Conservation (phyloP, 2,329 filamentous ascomycete genomes). For the Talaromyces sp. region DNA sequence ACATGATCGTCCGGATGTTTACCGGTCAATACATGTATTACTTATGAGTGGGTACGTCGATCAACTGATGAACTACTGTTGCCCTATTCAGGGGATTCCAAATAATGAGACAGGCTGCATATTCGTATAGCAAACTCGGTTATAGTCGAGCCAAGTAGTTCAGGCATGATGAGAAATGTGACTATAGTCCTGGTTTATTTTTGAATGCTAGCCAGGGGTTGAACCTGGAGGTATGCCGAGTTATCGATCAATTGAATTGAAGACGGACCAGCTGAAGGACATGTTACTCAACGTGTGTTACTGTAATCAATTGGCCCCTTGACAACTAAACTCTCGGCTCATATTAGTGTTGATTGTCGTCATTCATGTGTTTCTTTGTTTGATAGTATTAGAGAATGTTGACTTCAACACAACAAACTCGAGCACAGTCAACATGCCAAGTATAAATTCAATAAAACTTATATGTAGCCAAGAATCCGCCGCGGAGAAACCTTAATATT, state of each 20-base stretch:
- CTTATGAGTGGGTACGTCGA: background rate
- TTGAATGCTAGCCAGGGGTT: background rate
- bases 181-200: background rate
- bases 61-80: background rate
- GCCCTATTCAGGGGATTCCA: background rate
- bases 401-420: background rate
- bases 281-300: background rate
- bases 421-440: background rate
- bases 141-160: background rate
- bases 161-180: background rate
- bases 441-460: background rate
- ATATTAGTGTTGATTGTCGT: background rate
- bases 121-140: background rate
- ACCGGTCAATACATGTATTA: background rate
- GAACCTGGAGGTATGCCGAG: background rate
- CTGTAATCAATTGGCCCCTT: background rate
- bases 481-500: background rate
- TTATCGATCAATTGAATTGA: background rate
- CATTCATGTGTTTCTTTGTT: background rate
- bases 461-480: background rate
- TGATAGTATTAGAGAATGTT: background rate
- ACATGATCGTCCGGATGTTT: background rate
- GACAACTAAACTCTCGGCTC: background rate
- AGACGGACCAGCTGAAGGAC: background rate
- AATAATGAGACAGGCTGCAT: background rate